A percentile compares a stretch with the other conserved stretches of the same genome.
These are phyloP conservation scores for Phialemonium atrogriseum DNA, from an alignment of 2,329 filamentous ascomycete species.

Conservation along the genomic window DNA sequence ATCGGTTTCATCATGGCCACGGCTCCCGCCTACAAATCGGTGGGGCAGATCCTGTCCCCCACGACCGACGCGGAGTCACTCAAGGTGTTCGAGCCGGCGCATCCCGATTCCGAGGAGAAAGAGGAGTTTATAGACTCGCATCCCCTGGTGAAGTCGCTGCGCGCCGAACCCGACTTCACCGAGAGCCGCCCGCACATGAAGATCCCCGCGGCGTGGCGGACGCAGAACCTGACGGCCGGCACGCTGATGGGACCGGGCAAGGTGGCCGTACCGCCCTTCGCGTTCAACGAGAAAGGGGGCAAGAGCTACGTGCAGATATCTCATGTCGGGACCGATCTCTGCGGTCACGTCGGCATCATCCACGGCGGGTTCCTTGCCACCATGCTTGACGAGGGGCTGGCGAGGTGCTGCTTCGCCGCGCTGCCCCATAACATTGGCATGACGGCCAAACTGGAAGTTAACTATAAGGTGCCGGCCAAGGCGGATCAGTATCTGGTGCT, in stretches of 20 bases:
- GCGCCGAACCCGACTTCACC: slow-evolving; percentile 54
- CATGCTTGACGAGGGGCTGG: slow-evolving; percentile 82
- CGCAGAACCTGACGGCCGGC: slow-evolving; percentile 73
- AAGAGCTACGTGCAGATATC: slow-evolving; percentile 63
- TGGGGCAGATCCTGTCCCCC: slow-evolving; percentile 41
- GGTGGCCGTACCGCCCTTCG: slow-evolving; percentile 73
- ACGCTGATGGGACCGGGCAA: slow-evolving; percentile 67
- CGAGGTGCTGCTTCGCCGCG: slow-evolving; percentile 78
- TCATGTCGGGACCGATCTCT: slow-evolving; percentile 72
- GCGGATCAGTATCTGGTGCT: slow-evolving; percentile 72
- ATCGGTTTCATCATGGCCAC: slow-evolving; percentile 50
- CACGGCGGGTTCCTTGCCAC: slow-evolving; percentile 91
- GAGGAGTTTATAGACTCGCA: slow-evolving; percentile 69
- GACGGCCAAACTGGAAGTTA: slow-evolving; percentile 75
- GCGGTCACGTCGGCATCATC: slow-evolving; percentile 82
- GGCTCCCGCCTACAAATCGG: slow-evolving; percentile 39
- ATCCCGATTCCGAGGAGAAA: slow-evolving; percentile 49
- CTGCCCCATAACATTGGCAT: slow-evolving; percentile 79
- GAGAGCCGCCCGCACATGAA: slow-evolving; percentile 84
- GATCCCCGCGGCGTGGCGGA: slow-evolving; percentile 62
- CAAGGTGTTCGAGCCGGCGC: slow-evolving; percentile 49
- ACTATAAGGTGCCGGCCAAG: slow-evolving; percentile 75
- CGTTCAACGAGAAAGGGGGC: slow-evolving; percentile 64
- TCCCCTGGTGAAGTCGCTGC: slow-evolving; percentile 62
- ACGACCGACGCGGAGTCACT: slow-evolving; percentile 62